These are phyloP conservation scores for Globisporangium emineosum DNA, from an alignment of 352 stramenopile species.

Conservation along the genomic window DNA sequence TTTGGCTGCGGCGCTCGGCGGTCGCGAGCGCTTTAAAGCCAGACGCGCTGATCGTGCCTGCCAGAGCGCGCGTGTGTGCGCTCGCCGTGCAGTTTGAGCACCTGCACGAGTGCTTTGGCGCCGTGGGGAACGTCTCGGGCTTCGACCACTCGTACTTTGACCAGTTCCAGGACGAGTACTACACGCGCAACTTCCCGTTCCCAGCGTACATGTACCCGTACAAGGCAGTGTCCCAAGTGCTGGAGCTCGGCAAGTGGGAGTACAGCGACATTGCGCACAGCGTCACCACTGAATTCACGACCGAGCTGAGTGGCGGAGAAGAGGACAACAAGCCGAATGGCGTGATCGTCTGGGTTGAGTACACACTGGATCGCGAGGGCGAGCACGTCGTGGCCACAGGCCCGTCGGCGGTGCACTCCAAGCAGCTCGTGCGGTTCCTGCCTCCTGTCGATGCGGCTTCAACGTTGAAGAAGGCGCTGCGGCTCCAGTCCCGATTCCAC, in stretches of 20 bases:
- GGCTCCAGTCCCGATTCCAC: conserved; percentile 30
- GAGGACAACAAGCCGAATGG: conserved; percentile 33
- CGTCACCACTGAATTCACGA: conserved; percentile 17
- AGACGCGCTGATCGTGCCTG: conserved; percentile 46
- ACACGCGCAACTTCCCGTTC: conserved; percentile 75
- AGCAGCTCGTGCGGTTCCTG: conserved; percentile 78
- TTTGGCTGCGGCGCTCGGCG: conserved; percentile 68
- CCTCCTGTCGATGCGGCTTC: neutral
- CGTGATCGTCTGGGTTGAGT: conserved; percentile 77
- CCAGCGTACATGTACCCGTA: conserved; percentile 81
- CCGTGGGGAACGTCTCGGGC: conserved; percentile 60
- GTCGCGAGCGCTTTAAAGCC: conserved; percentile 36
- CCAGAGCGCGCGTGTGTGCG: conserved; percentile 44
- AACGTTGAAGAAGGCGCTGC: neutral
- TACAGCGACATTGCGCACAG: conserved; percentile 46
- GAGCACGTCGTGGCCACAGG: conserved; percentile 51
- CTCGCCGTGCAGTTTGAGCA: conserved; percentile 69
- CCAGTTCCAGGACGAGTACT: conserved; percentile 67
- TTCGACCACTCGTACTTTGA: conserved; percentile 77
- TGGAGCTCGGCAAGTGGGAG: conserved; percentile 49
- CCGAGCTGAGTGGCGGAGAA: conserved; percentile 8
- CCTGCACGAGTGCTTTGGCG: conserved; percentile 75
- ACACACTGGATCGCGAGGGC: conserved; percentile 41
- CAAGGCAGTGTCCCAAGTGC: conserved; percentile 27
- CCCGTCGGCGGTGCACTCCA: conserved; percentile 53